Percentiles rank a stretch among this genome's conserved stretches.
These are phyloP conservation scores for Lactarius deliciosus DNA, from an alignment of 768 basidiomycete species.

Conservation along the genomic window DNA sequence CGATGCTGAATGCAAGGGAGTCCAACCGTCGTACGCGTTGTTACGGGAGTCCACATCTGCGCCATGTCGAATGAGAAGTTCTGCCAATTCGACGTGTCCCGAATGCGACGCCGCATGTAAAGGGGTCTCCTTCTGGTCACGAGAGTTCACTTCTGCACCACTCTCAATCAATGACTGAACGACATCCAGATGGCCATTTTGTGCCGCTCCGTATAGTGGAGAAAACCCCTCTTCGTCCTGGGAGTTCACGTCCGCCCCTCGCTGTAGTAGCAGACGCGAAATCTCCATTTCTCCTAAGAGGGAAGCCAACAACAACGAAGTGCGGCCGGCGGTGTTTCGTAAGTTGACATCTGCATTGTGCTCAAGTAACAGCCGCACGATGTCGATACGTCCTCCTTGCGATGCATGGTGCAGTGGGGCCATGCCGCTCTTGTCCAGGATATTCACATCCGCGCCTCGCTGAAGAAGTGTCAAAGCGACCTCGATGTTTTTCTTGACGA, in stretches of 20 bases:
- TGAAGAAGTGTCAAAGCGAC: background rate
- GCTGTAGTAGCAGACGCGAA: background rate
- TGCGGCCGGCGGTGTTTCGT: background rate
- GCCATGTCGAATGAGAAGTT: background rate
- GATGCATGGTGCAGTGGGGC: background rate
- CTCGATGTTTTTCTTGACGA: background rate
- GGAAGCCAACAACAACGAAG: background rate
- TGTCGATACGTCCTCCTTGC: background rate
- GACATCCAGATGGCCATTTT: background rate
- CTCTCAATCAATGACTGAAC: background rate
- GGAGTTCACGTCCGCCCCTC: background rate
- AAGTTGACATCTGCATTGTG: background rate
- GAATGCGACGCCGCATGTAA: background rate
- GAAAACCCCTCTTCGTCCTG: background rate
- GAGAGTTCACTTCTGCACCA: background rate
- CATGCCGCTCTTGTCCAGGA: background rate
- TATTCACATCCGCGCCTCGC: slow-evolving; percentile 5
- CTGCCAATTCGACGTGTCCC: background rate
- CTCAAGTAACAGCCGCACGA: slow-evolving; percentile 5
- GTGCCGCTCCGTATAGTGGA: background rate
- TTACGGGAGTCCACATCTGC: background rate
- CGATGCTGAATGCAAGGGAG: background rate
- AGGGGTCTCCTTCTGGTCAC: background rate
- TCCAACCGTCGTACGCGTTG: background rate
- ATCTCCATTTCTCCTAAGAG: background rate